These are phyloP conservation scores for Populus euphratica DNA, from an alignment of 345 rosid species.

Conservation along the genomic window DNA sequence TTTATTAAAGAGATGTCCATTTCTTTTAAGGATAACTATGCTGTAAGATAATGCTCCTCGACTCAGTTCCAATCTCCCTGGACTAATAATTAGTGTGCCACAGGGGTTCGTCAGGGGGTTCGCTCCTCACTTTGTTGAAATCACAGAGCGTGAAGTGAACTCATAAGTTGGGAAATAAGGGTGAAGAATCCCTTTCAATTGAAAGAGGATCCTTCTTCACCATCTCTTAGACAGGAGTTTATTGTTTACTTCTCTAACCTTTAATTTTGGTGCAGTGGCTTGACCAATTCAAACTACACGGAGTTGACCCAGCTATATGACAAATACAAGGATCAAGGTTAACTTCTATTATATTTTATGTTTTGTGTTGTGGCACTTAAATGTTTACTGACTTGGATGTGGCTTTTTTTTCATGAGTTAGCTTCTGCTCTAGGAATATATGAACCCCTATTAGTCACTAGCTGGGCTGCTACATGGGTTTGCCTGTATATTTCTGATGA, in stretches of 20 bases:
- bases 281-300: constrained; percentile 89
- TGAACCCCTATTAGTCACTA: not conserved
- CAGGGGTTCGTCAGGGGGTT: not conserved
- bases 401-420: not conserved
- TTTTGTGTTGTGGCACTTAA: not conserved
- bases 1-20: not conserved
- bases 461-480: not conserved
- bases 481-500: not conserved
- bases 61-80: not conserved
- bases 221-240: not conserved
- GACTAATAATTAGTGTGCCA: not conserved
- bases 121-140: not conserved
- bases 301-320: constrained; percentile 73
- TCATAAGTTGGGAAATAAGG: not conserved
- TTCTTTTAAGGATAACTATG: not conserved
- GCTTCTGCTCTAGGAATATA: not conserved
- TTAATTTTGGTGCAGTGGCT: constrained; percentile 55
- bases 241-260: not conserved
- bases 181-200: no score
- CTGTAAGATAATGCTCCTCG: not conserved
- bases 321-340: constrained; percentile 87
- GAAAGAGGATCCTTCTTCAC: not conserved
- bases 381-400: not conserved
- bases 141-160: not conserved
- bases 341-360: not conserved